Base-by-base conservation (phyloP, 345 rosid species). In the Carallia brachiata region DNA sequence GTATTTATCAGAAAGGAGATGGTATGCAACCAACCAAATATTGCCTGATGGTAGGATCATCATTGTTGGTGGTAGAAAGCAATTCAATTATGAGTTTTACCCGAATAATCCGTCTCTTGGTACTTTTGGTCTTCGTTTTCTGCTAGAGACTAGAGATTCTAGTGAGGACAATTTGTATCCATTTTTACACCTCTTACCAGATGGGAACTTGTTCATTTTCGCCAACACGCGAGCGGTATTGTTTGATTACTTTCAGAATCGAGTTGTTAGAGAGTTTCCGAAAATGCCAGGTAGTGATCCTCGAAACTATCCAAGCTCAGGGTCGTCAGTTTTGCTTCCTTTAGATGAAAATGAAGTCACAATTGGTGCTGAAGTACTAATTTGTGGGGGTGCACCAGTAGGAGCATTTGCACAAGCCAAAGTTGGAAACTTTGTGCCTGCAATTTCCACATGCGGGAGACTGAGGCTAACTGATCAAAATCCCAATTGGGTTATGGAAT, bases 261-360 rank as follows among this genome's bases (percentile, higher is more conserved):
- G 63, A 9, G 82, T 93, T 36, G 62, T 88, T 10, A 85, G 47
- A 70, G 90, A 83, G 81, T 87, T 80, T 48, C 92, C 90, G 6
- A 64, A 19, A 40, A 89, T 93, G 7, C 86, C 90, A 1, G 80
- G 78, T 4, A 80, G 75, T 3, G 87, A 83, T 65, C 92, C 93
- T 1, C 86, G 96, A 7, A 91, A 93, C 34, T 93, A 93, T 67
- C 98, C 98, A 5, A 89, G 96, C 79, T 64, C 92, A 16, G 98
- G 98, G 9, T 93, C 97, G 4, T 93, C 96, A 0, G 83, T 91
- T 63, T 44, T 93, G 69, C 81, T 93, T 32, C 94, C 98, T 17
- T 37, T 93, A 4, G 87, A 89, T 61, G 97, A 91, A 52, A 80
- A 77, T 53, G 63, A 13, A 2, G 74, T 36, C 52, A 44, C 31